Percentiles rank a stretch among this genome's conserved stretches.
Evolutionary conservation across 805 yeast genomes (phyloP).

Genomic region (Maudiozyma barnettii): DNA sequence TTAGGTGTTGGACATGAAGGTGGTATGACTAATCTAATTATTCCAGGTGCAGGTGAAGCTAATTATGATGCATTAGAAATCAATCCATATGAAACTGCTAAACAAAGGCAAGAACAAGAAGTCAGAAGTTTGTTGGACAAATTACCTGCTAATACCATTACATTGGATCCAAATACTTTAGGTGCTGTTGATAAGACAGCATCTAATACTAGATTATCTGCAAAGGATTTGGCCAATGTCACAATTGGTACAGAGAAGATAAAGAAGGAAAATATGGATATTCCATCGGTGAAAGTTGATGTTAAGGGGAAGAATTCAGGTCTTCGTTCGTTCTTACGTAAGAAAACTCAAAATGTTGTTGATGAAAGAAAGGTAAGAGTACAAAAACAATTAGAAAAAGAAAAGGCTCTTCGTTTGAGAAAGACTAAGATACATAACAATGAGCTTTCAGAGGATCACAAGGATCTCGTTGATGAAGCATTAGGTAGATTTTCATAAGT

Average conservation of each 20-base stretch:
- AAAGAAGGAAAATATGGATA: constrained; percentile 36
- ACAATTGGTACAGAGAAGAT: constrained; percentile 28
- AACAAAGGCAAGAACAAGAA: constrained; percentile 90
- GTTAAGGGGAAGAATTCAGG: constrained; percentile 77
- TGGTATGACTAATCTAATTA: constrained; percentile 75
- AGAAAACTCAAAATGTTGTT: constrained; percentile 74
- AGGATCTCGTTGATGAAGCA: constrained; percentile 34
- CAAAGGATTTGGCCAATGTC: constrained; percentile 44
- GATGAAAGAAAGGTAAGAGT: constrained; percentile 75
- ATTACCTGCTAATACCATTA: constrained; percentile 83
- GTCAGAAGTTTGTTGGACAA: constrained; percentile 79
- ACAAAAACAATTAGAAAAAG: constrained; percentile 63
- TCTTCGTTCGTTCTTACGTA: constrained; percentile 68
- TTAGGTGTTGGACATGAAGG: constrained; percentile 75
- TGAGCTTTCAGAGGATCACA: constrained; percentile 43
- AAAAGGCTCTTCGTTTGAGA: constrained; percentile 59
- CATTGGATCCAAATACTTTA: constrained; percentile 78
- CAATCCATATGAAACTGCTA: constrained; percentile 85
- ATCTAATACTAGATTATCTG: constrained; percentile 50
- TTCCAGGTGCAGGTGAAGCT: constrained; percentile 98
- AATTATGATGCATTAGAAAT: constrained; percentile 88
- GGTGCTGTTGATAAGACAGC: constrained; percentile 77
- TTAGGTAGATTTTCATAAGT: constrained; percentile 29
- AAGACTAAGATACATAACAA: constrained; percentile 38
- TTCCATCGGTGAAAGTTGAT: constrained; percentile 54